Conservation (phyloP, 495 filamentous ascomycete species). For the Aspergillus mulundensis region DNA sequence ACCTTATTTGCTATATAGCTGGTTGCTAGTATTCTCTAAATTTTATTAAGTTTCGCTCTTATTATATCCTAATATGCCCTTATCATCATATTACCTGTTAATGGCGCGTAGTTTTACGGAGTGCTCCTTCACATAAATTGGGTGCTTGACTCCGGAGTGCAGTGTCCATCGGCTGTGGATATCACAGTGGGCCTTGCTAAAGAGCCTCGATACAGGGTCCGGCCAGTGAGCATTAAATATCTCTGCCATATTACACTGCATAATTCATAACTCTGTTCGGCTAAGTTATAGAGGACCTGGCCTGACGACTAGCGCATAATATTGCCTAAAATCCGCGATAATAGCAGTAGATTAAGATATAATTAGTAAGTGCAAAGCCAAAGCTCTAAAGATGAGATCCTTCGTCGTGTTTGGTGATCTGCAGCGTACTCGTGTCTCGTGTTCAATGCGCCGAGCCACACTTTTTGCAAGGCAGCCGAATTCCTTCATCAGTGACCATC, state of each 20-base stretch:
- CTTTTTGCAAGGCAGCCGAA: slow-evolving; percentile 20
- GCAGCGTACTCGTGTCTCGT: slow-evolving; percentile 4
- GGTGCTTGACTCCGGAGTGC: too few relatives aligned
- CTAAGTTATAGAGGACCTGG: not conserved
- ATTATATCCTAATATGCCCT: too few relatives aligned
- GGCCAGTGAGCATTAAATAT: not conserved
- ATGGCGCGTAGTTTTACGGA: too few relatives aligned
- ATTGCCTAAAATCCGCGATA: not conserved
- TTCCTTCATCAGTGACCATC: slow-evolving; percentile 16
- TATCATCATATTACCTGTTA: too few relatives aligned
- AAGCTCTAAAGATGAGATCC: not conserved
- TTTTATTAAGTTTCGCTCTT: too few relatives aligned
- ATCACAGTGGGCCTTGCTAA: not conserved
- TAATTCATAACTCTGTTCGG: too few relatives aligned
- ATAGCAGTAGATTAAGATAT: not conserved
- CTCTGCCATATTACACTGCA: not conserved
- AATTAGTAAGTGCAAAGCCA: not conserved
- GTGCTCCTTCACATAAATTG: too few relatives aligned
- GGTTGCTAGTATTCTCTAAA: too few relatives aligned
- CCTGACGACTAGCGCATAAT: not conserved
- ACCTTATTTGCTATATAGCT: too few relatives aligned
- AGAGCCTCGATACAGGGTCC: slow-evolving; percentile 4
- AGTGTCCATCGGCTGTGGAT: not conserved
- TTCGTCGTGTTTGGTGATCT: not conserved
- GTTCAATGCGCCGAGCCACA: slow-evolving; percentile 14